A percentile compares a stretch with the other conserved stretches of the same genome.
Conservation (phyloP, 305 asterid genomes). For the Nicotiana rustica region DNA sequence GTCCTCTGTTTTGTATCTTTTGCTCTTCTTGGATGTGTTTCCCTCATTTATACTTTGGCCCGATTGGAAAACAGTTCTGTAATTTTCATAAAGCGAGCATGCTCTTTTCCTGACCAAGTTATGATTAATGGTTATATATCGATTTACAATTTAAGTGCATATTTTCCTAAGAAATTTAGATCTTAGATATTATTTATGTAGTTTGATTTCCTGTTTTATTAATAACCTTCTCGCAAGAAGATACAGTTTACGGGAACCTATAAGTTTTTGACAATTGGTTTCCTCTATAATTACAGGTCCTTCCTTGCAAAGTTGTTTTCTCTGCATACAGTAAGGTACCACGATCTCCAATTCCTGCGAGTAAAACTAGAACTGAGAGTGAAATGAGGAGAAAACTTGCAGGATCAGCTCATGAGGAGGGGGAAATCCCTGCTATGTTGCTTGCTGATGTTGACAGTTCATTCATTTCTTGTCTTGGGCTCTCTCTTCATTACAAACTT, state of each 20-base stretch:
- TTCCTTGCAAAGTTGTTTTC: conserved; percentile 71
- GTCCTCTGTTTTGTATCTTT: background rate
- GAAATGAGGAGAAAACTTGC: conserved; percentile 70
- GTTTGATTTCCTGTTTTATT: background rate
- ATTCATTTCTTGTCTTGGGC: conserved; percentile 75
- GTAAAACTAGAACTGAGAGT: conserved; percentile 67
- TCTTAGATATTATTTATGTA: no score
- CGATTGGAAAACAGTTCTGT: background rate
- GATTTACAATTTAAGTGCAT: background rate
- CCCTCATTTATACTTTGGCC: background rate
- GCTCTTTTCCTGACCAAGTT: background rate
- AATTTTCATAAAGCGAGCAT: background rate
- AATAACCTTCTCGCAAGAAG: background rate
- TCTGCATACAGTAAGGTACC: conserved; percentile 86
- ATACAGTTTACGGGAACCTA: conserved; percentile 12
- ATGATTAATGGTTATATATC: background rate
- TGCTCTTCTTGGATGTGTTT: background rate
- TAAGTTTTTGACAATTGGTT: conserved; percentile 20
- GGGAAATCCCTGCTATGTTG: conserved; percentile 87
- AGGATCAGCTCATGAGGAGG: conserved; percentile 59
- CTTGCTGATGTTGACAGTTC: conserved; percentile 90
- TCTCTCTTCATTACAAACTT: conserved; percentile 88
- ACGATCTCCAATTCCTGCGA: conserved; percentile 86
- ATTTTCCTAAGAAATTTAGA: no score
- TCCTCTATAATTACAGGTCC: conserved; percentile 62